These are phyloP conservation scores for Kwoniella sp. DNA, from an alignment of 768 basidiomycete species.

Conservation along the genomic window DNA sequence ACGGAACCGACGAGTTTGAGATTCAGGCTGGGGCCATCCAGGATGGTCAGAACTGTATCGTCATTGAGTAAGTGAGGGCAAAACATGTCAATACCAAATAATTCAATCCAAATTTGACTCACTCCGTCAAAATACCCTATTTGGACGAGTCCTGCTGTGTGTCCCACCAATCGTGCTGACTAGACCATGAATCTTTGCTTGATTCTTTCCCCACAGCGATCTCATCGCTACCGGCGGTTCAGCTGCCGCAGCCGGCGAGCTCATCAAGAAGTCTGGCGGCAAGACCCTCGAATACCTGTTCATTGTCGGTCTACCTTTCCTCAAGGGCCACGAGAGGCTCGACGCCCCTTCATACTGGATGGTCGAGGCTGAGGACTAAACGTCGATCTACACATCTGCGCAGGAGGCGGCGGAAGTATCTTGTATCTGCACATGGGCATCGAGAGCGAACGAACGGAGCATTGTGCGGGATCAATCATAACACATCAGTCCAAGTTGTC, in stretches of 20 bases:
- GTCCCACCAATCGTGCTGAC: no score
- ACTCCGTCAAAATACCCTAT: no score
- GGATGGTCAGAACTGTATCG: slow-evolving; percentile 77
- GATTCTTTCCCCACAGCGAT: slow-evolving; percentile 59
- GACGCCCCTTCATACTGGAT: slow-evolving; percentile 88
- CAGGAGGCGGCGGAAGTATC: no score
- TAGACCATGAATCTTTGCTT: not conserved
- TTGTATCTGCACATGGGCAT: no score
- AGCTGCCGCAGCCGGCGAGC: slow-evolving; percentile 86
- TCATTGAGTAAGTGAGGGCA: slow-evolving; percentile 66
- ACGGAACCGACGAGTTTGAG: slow-evolving; percentile 90
- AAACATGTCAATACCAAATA: no score
- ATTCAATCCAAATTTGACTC: no score
- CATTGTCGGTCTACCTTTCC: slow-evolving; percentile 69
- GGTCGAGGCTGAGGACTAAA: slow-evolving; percentile 70
- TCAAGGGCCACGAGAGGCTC: slow-evolving; percentile 68
- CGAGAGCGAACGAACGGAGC: no score
- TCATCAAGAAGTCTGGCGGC: slow-evolving; percentile 78
- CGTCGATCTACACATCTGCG: not conserved
- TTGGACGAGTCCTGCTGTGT: no score
- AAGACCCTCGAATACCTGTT: slow-evolving; percentile 90
- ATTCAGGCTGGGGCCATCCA: slow-evolving; percentile 86
- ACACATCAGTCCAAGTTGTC: no score
- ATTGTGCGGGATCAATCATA: no score
- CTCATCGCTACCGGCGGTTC: slow-evolving; percentile 96